phyloP scores from a whole-genome alignment of 176 grass and related monocot genomes.

The Tillandsia fasciculata region DNA sequence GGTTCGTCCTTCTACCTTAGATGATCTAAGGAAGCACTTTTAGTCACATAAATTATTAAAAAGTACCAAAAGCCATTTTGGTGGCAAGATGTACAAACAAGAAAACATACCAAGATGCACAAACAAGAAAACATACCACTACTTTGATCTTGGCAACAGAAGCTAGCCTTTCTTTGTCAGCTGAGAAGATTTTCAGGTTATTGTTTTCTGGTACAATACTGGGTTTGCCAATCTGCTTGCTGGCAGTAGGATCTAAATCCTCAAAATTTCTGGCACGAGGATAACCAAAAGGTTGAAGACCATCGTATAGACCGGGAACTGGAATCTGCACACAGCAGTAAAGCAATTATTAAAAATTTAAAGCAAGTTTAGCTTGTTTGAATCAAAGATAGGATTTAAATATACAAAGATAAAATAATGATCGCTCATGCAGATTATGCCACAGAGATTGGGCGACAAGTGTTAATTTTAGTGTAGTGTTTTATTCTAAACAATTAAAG shows the following conservation, averaged over 20 bases:
- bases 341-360: neutral
- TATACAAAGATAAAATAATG: neutral
- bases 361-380: neutral
- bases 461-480: neutral
- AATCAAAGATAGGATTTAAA: neutral
- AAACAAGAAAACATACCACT: slow-evolving; percentile 58
- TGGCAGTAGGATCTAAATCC: slow-evolving; percentile 39
- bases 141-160: slow-evolving; percentile 99
- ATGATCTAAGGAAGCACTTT: too few species aligned
- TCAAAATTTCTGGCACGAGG: slow-evolving; percentile 38
- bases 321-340: slow-evolving; percentile 38
- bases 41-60: neutral
- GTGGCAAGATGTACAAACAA: slow-evolving; percentile 21
- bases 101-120: slow-evolving; percentile 47
- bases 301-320: slow-evolving; percentile 58
- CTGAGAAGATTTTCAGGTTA: slow-evolving; percentile 36
- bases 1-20: too few species aligned
- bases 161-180: slow-evolving; percentile 71
- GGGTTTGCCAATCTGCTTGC: slow-evolving; percentile 41
- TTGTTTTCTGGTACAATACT: slow-evolving; percentile 45
- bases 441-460: neutral
- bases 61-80: slow-evolving; percentile 6
- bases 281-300: slow-evolving; percentile 40
- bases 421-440: neutral
- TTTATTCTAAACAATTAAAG: too few species aligned